These are phyloP conservation scores for Hymenoscyphus infarciens DNA, from an alignment of 2,329 filamentous ascomycete species.

Conservation along the genomic window DNA sequence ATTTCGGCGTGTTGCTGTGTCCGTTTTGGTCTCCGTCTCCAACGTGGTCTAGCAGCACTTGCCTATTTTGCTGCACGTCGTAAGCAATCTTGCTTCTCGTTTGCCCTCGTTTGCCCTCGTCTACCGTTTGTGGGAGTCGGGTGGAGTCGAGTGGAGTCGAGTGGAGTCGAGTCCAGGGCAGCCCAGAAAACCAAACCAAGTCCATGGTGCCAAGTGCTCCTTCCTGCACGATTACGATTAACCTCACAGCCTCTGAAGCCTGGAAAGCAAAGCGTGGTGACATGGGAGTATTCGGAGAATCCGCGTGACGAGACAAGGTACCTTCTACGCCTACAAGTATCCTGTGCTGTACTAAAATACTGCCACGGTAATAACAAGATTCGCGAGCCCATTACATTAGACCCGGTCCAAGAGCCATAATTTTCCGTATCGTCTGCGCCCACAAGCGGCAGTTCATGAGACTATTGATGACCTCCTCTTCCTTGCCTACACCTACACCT, in stretches of 20 bases:
- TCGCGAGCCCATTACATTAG: not conserved
- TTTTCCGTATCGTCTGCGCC: constrained; percentile 9
- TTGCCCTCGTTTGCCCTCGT: constrained; percentile 4
- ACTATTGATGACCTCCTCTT: constrained; percentile 6
- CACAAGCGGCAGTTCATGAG: constrained; percentile 13
- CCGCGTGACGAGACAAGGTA: not conserved
- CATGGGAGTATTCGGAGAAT: not conserved
- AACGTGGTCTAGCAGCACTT: not conserved
- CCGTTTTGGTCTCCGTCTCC: not conserved
- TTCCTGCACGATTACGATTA: constrained; percentile 5
- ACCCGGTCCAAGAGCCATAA: not conserved
- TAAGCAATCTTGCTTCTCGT: constrained; percentile 8
- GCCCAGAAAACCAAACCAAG: not conserved
- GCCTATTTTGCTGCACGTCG: constrained; percentile 7
- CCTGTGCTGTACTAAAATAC: too few species aligned
- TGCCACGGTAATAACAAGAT: not conserved
- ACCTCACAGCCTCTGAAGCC: constrained; percentile 4
- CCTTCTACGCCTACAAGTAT: too few species aligned
- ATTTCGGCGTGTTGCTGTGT: not conserved
- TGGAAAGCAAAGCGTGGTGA: not conserved
- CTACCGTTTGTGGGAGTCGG: constrained; percentile 12
- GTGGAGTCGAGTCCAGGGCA: too few species aligned
- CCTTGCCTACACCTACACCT: not conserved
- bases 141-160: too few species aligned
- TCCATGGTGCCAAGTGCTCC: not conserved